These are phyloP conservation scores for Alternaria gaisen DNA, from an alignment of 2,329 filamentous ascomycete species.

Conservation along the genomic window DNA sequence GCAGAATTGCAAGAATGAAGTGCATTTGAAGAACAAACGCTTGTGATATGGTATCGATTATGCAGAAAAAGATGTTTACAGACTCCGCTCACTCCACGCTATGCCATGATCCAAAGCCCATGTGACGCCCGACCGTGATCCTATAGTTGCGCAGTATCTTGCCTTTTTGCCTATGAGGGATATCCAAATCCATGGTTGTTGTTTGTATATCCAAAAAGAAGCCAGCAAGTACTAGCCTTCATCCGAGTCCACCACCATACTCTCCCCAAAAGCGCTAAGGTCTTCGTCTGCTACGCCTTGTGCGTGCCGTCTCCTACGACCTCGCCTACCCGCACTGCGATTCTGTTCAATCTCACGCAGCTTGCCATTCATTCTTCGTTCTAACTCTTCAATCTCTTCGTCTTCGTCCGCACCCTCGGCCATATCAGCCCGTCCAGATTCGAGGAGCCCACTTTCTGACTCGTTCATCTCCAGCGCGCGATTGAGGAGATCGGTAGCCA, in stretches of 20 bases:
- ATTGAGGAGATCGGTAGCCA: conserved; percentile 79
- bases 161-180: neutral
- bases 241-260: conserved; percentile 67
- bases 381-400: conserved; percentile 60
- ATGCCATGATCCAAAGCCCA: conserved; percentile 9
- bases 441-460: conserved; percentile 23
- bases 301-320: conserved; percentile 56
- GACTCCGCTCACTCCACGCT: conserved; percentile 9
- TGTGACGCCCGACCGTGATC: neutral
- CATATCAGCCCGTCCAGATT: conserved; percentile 1
- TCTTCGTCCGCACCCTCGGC: conserved; percentile 25
- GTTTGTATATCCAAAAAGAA: neutral
- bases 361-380: conserved; percentile 61
- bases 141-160: neutral
- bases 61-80: neutral
- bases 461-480: conserved; percentile 66
- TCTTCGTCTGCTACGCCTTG: conserved; percentile 57
- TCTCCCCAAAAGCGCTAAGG: conserved; percentile 54
- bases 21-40: neutral
- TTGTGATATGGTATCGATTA: neutral
- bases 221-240: conserved; percentile 31
- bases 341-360: conserved; percentile 59
- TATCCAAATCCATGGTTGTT: neutral
- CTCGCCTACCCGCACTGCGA: conserved; percentile 64
- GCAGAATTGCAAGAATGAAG: neutral